Conservation (phyloP, 2,329 filamentous ascomycete genomes). For the Colletotrichum theobromicola region DNA sequence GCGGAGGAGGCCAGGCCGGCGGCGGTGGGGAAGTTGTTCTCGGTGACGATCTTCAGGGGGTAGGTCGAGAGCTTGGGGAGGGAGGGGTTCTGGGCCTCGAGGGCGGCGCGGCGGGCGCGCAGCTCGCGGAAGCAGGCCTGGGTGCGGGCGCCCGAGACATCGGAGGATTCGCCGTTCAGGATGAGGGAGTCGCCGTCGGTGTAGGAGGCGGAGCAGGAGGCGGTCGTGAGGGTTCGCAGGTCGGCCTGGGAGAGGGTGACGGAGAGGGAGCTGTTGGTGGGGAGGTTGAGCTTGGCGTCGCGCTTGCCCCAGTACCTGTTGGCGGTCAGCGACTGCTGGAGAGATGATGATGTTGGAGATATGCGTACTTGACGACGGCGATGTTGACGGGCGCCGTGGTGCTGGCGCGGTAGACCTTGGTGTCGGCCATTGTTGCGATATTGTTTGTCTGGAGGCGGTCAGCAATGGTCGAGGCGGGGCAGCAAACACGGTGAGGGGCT, state of each 20-base stretch:
- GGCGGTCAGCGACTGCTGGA: slow-evolving; percentile 36
- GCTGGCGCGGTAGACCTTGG: slow-evolving; percentile 82
- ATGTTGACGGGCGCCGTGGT: slow-evolving; percentile 98
- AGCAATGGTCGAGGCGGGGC: not conserved
- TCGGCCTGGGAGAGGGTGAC: slow-evolving; percentile 95
- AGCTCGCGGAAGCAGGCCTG: slow-evolving; percentile 93
- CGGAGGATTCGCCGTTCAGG: slow-evolving; percentile 83
- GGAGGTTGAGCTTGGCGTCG: slow-evolving; percentile 90
- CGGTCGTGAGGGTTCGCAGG: slow-evolving; percentile 94
- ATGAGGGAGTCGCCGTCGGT: slow-evolving; percentile 71
- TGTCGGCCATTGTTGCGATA: slow-evolving; percentile 47
- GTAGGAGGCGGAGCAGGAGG: slow-evolving; percentile 82
- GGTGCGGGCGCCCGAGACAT: slow-evolving; percentile 87
- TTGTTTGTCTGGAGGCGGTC: slow-evolving; percentile 23
- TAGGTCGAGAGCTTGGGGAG: slow-evolving; percentile 82
- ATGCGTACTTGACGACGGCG: slow-evolving; percentile 85
- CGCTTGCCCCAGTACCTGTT: slow-evolving; percentile 91
- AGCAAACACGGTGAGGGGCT: not conserved
- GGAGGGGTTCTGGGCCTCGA: slow-evolving; percentile 74
- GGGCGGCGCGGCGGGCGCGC: slow-evolving; percentile 73
- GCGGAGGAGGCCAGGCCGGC: slow-evolving; percentile 82
- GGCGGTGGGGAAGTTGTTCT: slow-evolving; percentile 99
- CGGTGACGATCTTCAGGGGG: slow-evolving; percentile 85
- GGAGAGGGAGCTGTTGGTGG: slow-evolving; percentile 96
- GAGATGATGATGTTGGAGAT: slow-evolving; percentile 13